Evolutionary conservation across 495 filamentous ascomycete genomes (phyloP).

Genomic region (Penicillium herquei): DNA sequence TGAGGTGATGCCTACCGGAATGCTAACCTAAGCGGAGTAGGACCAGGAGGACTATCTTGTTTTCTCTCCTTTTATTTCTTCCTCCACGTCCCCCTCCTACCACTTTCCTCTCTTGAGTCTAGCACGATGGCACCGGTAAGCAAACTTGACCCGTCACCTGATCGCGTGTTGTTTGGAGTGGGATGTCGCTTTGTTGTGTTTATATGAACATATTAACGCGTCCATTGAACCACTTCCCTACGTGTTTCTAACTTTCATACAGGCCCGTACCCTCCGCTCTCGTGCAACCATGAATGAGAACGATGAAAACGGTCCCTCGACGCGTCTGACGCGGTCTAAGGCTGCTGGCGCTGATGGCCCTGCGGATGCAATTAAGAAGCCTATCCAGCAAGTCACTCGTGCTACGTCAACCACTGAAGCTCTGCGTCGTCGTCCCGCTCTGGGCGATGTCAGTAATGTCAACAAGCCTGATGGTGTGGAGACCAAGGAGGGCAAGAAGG

Average conservation of each 20-base stretch:
- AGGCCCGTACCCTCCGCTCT: conserved; percentile 58
- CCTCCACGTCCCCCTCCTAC: conserved; percentile 22
- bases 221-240: not conserved
- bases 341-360: conserved; percentile 62
- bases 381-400: conserved; percentile 76
- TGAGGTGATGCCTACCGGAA: conserved; percentile 38
- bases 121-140: conserved; percentile 48
- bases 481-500: conserved; percentile 67
- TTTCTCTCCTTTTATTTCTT: conserved; percentile 27
- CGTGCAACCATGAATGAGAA: conserved; percentile 84
- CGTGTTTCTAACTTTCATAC: conserved; percentile 13
- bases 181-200: not conserved
- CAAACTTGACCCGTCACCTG: conserved; percentile 6
- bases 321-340: conserved; percentile 90
- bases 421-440: conserved; percentile 67
- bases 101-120: conserved; percentile 13
- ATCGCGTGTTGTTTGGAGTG: conserved; percentile 4
- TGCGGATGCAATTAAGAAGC: conserved; percentile 62
- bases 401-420: conserved; percentile 52
- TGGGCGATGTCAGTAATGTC: conserved; percentile 96
- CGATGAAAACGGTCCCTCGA: conserved; percentile 79
- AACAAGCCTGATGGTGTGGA: conserved; percentile 69
- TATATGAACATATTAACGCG: conserved; percentile 10
- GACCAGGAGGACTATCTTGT: conserved; percentile 30
- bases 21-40: conserved; percentile 37